Conservation (phyloP, 768 basidiomycete species). For the Lyophyllum atratum region DNA sequence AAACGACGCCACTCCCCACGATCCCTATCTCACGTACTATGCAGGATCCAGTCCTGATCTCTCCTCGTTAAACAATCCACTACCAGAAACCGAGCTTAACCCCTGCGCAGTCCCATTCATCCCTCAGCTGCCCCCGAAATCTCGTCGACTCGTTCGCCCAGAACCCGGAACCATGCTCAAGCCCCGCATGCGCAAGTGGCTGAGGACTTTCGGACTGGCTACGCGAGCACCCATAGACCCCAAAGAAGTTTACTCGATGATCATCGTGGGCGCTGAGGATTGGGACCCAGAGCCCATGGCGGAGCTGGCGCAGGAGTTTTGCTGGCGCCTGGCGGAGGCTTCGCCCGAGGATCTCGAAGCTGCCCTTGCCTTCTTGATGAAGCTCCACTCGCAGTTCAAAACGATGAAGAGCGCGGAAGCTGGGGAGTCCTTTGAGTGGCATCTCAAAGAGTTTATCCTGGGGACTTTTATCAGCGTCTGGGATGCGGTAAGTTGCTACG, state of each 20-base stretch:
- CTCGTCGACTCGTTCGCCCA: slow-evolving; percentile 16
- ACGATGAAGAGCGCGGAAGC: slow-evolving; percentile 11
- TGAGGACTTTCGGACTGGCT: slow-evolving; percentile 13
- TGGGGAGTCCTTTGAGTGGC: slow-evolving; percentile 17
- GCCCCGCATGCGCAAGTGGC: slow-evolving; percentile 14
- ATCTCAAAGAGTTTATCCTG: slow-evolving; percentile 16
- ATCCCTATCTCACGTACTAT: neutral
- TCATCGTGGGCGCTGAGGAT: slow-evolving; percentile 10
- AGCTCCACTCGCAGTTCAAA: slow-evolving; percentile 10
- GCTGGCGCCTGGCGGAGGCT: slow-evolving; percentile 17
- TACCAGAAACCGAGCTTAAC: slow-evolving; percentile 11
- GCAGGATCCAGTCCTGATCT: neutral
- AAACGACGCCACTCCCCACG: neutral
- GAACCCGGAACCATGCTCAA: slow-evolving; percentile 2
- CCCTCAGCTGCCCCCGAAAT: slow-evolving; percentile 9
- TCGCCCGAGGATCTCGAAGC: slow-evolving; percentile 3
- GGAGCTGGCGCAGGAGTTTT: slow-evolving; percentile 19
- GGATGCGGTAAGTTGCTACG: slow-evolving; percentile 18
- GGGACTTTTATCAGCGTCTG: slow-evolving; percentile 22
- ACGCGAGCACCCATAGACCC: slow-evolving; percentile 2
- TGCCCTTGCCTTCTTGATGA: slow-evolving; percentile 9
- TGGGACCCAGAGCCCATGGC: slow-evolving; percentile 17
- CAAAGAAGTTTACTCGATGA: slow-evolving; percentile 12
- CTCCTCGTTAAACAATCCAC: neutral
- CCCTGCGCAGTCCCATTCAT: slow-evolving; percentile 11